Evolutionary conservation across 257 asterid genomes (phyloP), one percentile per base, ranked within the genome.

Genomic region (Nicotiana benthamiana): DNA sequence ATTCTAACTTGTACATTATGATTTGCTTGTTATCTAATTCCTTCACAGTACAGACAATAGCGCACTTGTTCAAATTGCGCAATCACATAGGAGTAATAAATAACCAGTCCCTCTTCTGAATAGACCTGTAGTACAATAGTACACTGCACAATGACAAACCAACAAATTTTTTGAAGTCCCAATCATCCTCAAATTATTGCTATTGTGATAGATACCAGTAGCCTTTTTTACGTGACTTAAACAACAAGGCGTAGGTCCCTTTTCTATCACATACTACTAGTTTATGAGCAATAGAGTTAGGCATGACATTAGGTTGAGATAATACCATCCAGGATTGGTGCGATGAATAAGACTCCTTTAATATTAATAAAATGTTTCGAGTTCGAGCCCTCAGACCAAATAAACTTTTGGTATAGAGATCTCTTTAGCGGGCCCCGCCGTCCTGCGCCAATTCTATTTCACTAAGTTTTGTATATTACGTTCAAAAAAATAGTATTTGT

Each of bases 11-110:
- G 77, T 51, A 18, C 12, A n/a, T 51, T 20, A 34, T 27, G 53
- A 52, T 83, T 62, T 76, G 80, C 64, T 68, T 72, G 77, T 63
- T 70, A 80, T 66, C 59, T 78, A 75, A 24, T 82, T 65, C 52
- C 79, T 61, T 79, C 66, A 51, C 16, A 11, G 57, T 62, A 43
- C 66, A 77, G 81, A 13, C 56, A 51, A 51, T 51, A 13, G 56
- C 1, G 18, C 18, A 51, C 56, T 51, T 51, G 56, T 59, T 59
- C 30, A 9, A 20, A 20, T 20, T 8, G 65, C 30, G 22, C 16
- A 59, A 59, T 59, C 65, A 59, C 16, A 3, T 9, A 59, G 17
- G 2, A 32, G 6, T 40, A 68, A 68, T 11, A 5, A 5, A 3
- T 16, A 68, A 20, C 6, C 1, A 4, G n/a, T 11, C 56, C 57